phyloP scores from a whole-genome alignment of 2,329 filamentous ascomycete species.

The Talaromyces sp. region DNA sequence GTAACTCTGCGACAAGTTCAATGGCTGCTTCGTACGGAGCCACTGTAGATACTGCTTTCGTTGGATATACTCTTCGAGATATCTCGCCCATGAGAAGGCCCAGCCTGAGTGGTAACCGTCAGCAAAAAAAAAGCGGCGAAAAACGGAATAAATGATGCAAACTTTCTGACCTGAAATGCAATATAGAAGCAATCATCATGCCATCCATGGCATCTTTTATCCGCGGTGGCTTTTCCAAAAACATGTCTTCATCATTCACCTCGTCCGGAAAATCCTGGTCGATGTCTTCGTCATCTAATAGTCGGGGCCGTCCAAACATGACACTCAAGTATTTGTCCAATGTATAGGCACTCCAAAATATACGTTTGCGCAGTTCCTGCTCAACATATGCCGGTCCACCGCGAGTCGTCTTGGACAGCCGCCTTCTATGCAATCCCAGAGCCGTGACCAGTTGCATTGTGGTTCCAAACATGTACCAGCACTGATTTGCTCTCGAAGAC shows the following conservation, averaged over 20 bases:
- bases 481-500: conserved; percentile 56
- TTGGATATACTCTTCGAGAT: conserved; percentile 42
- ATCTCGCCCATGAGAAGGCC: conserved; percentile 48
- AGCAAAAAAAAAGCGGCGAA: background rate
- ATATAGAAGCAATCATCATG: conserved; percentile 38
- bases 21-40: conserved; percentile 30
- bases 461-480: conserved; percentile 57
- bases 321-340: conserved; percentile 60
- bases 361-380: conserved; percentile 52
- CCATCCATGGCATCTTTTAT: conserved; percentile 32
- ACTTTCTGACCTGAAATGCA: conserved; percentile 31
- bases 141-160: background rate
- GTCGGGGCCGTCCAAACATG: conserved; percentile 56
- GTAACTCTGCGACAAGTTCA: conserved; percentile 31
- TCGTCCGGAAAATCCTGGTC: conserved; percentile 55
- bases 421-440: conserved; percentile 36
- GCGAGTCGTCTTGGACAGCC: conserved; percentile 24
- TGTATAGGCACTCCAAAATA: conserved; percentile 60
- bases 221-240: conserved; percentile 35
- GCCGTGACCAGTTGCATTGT: conserved; percentile 50
- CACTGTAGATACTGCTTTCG: conserved; percentile 27
- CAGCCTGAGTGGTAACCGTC: conserved; percentile 30
- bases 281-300: conserved; percentile 60
- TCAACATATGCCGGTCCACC: conserved; percentile 30
- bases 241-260: conserved; percentile 56